Conservation (phyloP, 805 yeast species). For the Tetrapisispora nanseiensis region DNA sequence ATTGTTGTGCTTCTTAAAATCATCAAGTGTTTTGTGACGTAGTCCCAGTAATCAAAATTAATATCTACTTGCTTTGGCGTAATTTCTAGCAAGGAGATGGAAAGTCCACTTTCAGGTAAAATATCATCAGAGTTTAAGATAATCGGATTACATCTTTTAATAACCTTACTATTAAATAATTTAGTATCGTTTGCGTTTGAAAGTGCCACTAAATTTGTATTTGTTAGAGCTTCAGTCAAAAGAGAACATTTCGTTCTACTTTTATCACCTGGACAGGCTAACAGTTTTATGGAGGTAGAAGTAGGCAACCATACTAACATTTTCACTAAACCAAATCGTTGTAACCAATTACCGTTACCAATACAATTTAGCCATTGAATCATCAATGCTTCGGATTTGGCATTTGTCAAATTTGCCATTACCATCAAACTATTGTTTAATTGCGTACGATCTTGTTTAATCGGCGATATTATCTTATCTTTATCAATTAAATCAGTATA, state of each 20-base stretch:
- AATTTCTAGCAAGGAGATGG: conserved; percentile 50
- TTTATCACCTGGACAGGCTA: conserved; percentile 43
- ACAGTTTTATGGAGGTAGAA: conserved; percentile 48
- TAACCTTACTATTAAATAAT: conserved; percentile 11
- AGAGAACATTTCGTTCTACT: conserved; percentile 55
- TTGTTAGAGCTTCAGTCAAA: conserved; percentile 55
- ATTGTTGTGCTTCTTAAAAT: conserved; percentile 38
- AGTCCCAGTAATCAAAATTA: conserved; percentile 53
- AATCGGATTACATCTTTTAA: conserved; percentile 26
- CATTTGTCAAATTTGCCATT: conserved; percentile 47
- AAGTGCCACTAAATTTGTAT: conserved; percentile 46
- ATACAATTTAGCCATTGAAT: conserved; percentile 70
- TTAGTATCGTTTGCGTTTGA: conserved; percentile 16
- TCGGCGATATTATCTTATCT: conserved; percentile 36
- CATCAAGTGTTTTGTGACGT: conserved; percentile 53
- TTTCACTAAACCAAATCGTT: conserved; percentile 60
- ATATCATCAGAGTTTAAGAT: conserved; percentile 25
- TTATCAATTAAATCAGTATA: conserved; percentile 40
- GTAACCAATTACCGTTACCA: conserved; percentile 64
- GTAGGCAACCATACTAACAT: conserved; percentile 63
- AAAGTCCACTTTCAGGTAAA: conserved; percentile 24
- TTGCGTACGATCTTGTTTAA: conserved; percentile 28
- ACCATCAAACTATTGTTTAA: conserved; percentile 47
- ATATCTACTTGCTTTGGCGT: conserved; percentile 37
- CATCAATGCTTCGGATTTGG: conserved; percentile 52